Evolutionary conservation across 2,329 filamentous ascomycete species (phyloP), one percentile per base, ranked within the genome.

Genomic region (Sporothrix globosa): DNA sequence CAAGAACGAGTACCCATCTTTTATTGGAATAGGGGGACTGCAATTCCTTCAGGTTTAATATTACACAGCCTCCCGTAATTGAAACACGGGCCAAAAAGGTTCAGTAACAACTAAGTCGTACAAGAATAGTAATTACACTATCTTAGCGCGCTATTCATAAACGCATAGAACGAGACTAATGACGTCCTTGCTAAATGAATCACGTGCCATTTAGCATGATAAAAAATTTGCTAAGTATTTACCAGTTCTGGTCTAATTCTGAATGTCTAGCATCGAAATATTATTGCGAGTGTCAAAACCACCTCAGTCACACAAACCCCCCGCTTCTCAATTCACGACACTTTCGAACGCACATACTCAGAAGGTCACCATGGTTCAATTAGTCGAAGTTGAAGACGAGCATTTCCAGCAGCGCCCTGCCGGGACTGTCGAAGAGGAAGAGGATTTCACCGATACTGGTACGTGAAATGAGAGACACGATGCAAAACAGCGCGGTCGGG

Each of bases 361-460:
- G 52, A 66, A 34, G 6, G 50, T 39, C 69, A 74, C 50, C 13
- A 97, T 98, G 95, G 95, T 98, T 82, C 93, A 95, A 83, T 92
- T 98, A 79, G 92, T 93, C 80, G 95, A 98, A 86, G 95, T 98
- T 79, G 91, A 96, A 80, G 95, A 98, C 80, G 94, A 97, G 87
- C 92, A 96, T 83, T 97, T 97, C 85, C 86, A 91, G 83, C 84
- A 88, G 80, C 83, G 86, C 75, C 90, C 91, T 77, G 83, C 89
- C 73, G 85, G 87, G 71, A 88, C 90, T 72, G 69, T 70, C 30
- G 90, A 93, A 75, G 91, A 96, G 76, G 92, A 95, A 70, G 92
- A 96, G 72, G 95, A 97, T 84, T 97, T 92, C 85, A 96, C 92
- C 75, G 95, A 97, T 81, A 95, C 92, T 74, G 95, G 95, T 97